Evolutionary conservation across 768 basidiomycete species (phyloP).

Genomic region (Boletus tomentosulus): DNA sequence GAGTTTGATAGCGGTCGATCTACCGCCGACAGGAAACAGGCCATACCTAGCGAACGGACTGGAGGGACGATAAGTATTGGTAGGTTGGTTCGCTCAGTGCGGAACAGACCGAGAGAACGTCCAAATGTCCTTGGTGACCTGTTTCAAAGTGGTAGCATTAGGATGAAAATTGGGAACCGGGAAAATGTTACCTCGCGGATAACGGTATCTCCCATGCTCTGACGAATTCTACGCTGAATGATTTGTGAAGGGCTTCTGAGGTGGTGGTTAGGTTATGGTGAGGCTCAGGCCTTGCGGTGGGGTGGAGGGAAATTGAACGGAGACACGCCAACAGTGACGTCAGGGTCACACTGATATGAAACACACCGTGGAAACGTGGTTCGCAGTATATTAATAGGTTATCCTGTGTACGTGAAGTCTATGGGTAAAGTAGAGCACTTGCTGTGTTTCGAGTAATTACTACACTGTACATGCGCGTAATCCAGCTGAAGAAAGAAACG

Average conservation of each 20-base stretch:
- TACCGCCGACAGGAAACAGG: conserved; percentile 71
- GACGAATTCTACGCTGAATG: conserved; percentile 1
- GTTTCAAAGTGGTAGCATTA: conserved; percentile 1
- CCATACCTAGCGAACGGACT: conserved; percentile 69
- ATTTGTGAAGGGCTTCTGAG: conserved; percentile 7
- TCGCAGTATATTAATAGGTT: no score
- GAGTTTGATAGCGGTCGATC: conserved; percentile 78
- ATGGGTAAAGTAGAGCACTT: not conserved
- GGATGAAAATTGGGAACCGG: not conserved
- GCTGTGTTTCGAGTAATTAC: not conserved
- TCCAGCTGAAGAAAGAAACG: not conserved
- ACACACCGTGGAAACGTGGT: conserved; percentile 12
- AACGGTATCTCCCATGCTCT: conserved; percentile 34
- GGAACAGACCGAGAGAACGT: conserved; percentile 56
- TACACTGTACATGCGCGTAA: conserved; percentile 2
- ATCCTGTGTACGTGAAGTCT: not conserved
- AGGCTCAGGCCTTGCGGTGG: conserved; percentile 5
- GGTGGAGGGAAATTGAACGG: conserved; percentile 7
- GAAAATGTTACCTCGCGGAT: conserved; percentile 39
- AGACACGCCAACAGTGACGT: conserved; percentile 14
- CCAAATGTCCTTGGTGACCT: conserved; percentile 55
- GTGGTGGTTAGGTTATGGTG: conserved; percentile 19
- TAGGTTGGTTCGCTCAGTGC: not conserved
- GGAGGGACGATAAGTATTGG: conserved; percentile 7
- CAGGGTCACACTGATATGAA: conserved; percentile 4